Evolutionary conservation across 164 flowering plant genomes (phyloP).

Genomic region (Stephania japonica): DNA sequence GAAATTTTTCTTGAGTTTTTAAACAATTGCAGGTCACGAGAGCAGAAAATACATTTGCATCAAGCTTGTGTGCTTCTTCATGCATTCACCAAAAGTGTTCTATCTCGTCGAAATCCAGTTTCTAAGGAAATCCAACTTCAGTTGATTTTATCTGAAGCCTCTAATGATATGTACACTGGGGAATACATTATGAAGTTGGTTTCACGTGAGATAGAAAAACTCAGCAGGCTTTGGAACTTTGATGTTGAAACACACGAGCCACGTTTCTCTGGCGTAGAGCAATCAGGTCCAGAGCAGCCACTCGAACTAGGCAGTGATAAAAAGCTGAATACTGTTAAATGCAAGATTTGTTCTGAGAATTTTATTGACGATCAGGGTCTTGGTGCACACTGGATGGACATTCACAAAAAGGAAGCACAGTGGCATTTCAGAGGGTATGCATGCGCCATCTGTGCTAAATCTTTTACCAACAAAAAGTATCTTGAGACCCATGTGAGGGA

Average conservation of each 20-base stretch:
- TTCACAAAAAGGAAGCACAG: conserved; percentile 81
- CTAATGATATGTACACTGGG: conserved; percentile 52
- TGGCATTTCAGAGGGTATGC: conserved; percentile 91
- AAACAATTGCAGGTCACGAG: conserved; percentile 43
- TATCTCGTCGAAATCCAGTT: conserved; percentile 64
- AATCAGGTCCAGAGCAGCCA: conserved; percentile 23
- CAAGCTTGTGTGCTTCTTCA: conserved; percentile 87
- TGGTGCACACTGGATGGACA: conserved; percentile 75
- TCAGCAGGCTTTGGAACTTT: conserved; percentile 70
- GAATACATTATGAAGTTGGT: conserved; percentile 61
- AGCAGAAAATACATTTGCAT: conserved; percentile 62
- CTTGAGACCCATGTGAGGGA: conserved; percentile 80
- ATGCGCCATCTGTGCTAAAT: conserved; percentile 84
- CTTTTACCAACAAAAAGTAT: conserved; percentile 81
- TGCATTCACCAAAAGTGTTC: conserved; percentile 59
- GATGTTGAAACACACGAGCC: conserved; percentile 22
- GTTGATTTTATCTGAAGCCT: conserved; percentile 87
- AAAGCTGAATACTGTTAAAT: conserved; percentile 33
- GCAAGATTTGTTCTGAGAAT: conserved; percentile 70
- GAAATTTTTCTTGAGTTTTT: conserved; percentile 75
- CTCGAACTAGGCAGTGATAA: conserved; percentile 19
- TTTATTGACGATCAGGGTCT: conserved; percentile 59
- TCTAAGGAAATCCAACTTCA: conserved; percentile 76
- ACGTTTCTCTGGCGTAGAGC: conserved; percentile 25
- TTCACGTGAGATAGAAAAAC: conserved; percentile 63